Evolutionary conservation across 164 flowering plant genomes (phyloP), one percentile per base, ranked within the genome.

Genomic region (Buxus sempervirens): DNA sequence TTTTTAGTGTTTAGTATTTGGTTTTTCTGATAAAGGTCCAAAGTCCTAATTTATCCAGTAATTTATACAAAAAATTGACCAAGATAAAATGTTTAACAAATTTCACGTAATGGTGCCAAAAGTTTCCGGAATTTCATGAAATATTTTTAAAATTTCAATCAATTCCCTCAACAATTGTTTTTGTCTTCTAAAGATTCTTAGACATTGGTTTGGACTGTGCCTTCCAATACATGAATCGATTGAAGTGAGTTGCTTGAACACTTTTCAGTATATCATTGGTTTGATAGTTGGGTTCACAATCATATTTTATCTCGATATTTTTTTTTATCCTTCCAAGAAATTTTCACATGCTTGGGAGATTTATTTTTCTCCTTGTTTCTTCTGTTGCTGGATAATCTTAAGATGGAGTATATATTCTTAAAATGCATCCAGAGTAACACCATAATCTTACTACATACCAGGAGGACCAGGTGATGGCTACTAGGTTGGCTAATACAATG

Each of bases 391-490:
- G 13, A 56, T n/a, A 57, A 54, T 57, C 64, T 49, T 64, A 32
- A 7, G 38, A 32, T 3, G 38, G 24, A 21, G 63, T 18, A 28
- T 20, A 38, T 20, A 38, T 20, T 53, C 21, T n/a, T 64, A 20
- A 42, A 18, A 1, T 9, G 42, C 60, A 60, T 15, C 20, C 51
- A 53, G 57, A 68, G 55, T 60, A 53, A 63, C 18, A n/a, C 28
- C 57, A 22, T 64, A 53, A 24, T 63, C 26, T 53, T 79, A 26
- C 4, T 58, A 15, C 65, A 64, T 64, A 81, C 42, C 83, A 93
- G 99, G 98, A 93, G 67, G 99, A 96, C 79, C 93, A 82, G 75
- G 81, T 80, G 48, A 87, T 75, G 82, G 97, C 97, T 68, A 71
- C 82, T 74, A 83, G 81, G 53, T 77, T 96, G 84, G 86, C 91